Evolutionary conservation across 352 stramenopile genomes (phyloP).

Genomic region (Aphanomyces invadans): DNA sequence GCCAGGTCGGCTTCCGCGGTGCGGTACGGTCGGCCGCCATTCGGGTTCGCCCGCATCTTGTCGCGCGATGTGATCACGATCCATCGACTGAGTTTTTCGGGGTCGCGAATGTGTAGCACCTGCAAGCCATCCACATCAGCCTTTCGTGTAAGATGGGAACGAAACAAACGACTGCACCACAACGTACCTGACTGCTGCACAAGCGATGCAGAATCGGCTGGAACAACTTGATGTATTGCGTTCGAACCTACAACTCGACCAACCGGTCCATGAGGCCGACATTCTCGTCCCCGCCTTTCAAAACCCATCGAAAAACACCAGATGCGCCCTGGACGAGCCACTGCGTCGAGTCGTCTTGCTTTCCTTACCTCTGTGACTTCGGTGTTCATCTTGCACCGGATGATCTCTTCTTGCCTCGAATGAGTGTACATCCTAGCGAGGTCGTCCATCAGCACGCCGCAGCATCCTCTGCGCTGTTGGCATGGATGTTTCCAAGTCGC

Average conservation of each 20-base stretch:
- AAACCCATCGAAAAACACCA: no score
- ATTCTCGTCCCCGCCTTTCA: no score
- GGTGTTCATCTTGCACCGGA: constrained; percentile 20
- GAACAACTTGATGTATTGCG: constrained; percentile 55
- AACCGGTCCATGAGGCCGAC: no score
- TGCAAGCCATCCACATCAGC: no score
- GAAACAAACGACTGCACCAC: no score
- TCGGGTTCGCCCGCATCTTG: constrained; percentile 54
- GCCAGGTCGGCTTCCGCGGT: constrained; percentile 70
- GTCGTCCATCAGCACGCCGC: neutral
- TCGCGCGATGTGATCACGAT: constrained; percentile 73
- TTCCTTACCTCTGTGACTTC: constrained; percentile 7
- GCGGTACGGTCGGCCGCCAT: constrained; percentile 48
- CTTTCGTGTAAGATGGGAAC: no score
- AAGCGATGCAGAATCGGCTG: constrained; percentile 54
- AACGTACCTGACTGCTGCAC: constrained; percentile 30
- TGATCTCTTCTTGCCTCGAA: constrained; percentile 69
- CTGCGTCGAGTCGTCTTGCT: neutral
- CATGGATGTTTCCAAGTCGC: no score
- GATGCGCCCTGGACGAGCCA: no score
- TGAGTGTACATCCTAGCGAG: constrained; percentile 66
- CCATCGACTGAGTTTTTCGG: constrained; percentile 68
- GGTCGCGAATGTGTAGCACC: constrained; percentile 37
- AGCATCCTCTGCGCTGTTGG: no score
- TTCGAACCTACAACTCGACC: constrained; percentile 13